Evolutionary conservation across 2,329 filamentous ascomycete species (phyloP), one percentile per base, ranked within the genome.

Genomic region (Mollisiaceae sp.): DNA sequence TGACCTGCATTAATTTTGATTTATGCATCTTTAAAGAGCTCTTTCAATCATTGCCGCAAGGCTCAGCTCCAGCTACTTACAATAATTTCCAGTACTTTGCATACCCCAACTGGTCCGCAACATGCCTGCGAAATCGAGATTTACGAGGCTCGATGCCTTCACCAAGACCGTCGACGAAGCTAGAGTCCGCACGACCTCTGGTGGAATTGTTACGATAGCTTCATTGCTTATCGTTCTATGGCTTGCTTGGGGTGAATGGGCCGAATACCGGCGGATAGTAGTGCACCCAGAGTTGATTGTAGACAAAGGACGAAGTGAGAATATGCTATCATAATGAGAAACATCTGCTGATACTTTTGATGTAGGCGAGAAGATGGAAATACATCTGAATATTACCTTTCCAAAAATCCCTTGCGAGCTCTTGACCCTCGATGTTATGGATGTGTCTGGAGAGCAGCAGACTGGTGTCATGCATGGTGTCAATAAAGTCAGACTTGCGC

Each of bases 111-210:
- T 43, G 63, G 59, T 36, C 45, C 59, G 45, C 63, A 65, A 72
- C 56, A 98, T 98, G 95, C 84, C 94, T 71, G 82, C 90, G 76
- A 97, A 97, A 83, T 97, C 93, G 73, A 90, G 95, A 79, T 97
- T 99, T 78, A 97, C 92, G 66, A 90, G 91, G 86, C 92, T 99
- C 70, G 95, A 99, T 80, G 95, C 95, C 85, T 99, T 99, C 79
- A 97, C 94, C 60, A 99, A 99, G 82, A 99, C 95, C 14, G 95
- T 99, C 73, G 95, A 99, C 79, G 95, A 99, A 88, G 95, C 96
- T 71, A 89, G 95, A 74, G 89, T 99, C 77, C 91, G 96, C 75
- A 99, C 95, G 38, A 97, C 94, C 8, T 97, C 93, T 2, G 95
- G 95, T 71, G 95, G 95, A 71, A 88, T 99, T 73, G 93, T 99